Percentiles rank a stretch among this genome's conserved stretches.
Conservation (phyloP, 345 rosid species). For the Trapa bicornis region DNA sequence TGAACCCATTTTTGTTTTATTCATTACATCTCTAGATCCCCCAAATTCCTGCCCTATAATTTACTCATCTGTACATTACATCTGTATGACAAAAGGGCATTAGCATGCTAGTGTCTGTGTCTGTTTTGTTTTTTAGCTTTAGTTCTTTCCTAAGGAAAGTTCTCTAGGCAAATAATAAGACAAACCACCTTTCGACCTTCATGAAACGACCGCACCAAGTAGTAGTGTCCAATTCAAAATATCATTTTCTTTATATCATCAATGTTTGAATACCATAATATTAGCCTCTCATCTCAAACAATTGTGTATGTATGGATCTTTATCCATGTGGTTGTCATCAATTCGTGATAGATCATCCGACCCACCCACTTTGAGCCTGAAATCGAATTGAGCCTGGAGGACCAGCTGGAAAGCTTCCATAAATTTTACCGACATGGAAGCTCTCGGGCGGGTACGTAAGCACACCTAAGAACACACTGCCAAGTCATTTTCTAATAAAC, state of each 20-base stretch:
- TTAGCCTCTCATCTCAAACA: no score
- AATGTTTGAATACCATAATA: no score
- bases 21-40: neutral
- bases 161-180: no score
- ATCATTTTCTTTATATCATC: no score
- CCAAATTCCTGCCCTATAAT: neutral
- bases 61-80: neutral
- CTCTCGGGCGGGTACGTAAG: neutral
- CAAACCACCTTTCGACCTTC: no score
- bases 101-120: neutral
- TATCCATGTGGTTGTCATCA: neutral
- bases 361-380: constrained; percentile 8
- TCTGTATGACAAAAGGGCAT: no score
- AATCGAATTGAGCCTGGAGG: constrained; percentile 6
- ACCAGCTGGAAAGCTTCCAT: neutral
- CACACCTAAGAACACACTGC: constrained; percentile 2
- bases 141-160: no score
- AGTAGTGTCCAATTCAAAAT: no score
- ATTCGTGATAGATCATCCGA: neutral
- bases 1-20: neutral
- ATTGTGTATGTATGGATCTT: no score
- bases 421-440: neutral
- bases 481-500: constrained; percentile 33
- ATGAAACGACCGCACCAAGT: no score
- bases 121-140: neutral